Percentiles rank a stretch among this genome's conserved stretches.
Evolutionary conservation across 2,329 filamentous ascomycete species (phyloP).

Genomic region (Geosmithia putterillii): DNA sequence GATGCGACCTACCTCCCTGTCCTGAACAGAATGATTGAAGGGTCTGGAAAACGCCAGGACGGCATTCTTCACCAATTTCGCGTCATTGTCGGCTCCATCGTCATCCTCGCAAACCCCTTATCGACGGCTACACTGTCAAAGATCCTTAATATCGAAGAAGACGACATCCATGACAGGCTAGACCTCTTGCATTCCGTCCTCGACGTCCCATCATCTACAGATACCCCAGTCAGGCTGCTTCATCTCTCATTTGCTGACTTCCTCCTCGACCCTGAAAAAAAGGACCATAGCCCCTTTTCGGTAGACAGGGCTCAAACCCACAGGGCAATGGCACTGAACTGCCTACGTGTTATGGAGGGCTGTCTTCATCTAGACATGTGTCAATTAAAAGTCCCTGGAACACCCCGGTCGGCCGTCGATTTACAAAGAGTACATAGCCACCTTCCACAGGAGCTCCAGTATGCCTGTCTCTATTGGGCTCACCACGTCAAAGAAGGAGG

Average conservation of each 20-base stretch:
- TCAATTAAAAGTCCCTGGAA: neutral
- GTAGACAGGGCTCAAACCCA: constrained; percentile 21
- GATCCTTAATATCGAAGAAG: too few relatives aligned
- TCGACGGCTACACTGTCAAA: too few relatives aligned
- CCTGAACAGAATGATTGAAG: constrained; percentile 3
- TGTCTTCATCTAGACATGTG: neutral
- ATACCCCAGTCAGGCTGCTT: constrained; percentile 2
- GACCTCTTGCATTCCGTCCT: constrained; percentile 7
- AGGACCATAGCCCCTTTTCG: constrained; percentile 15
- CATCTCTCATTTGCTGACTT: constrained; percentile 24
- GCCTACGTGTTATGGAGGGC: neutral
- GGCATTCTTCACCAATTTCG: too few relatives aligned
- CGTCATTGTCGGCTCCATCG: too few relatives aligned
- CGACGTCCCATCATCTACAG: neutral
- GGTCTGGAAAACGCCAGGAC: too few relatives aligned
- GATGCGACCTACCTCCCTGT: constrained; percentile 9
- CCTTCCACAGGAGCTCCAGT: neutral
- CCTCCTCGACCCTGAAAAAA: constrained; percentile 16
- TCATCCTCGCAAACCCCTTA: too few relatives aligned
- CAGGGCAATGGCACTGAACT: constrained; percentile 10
- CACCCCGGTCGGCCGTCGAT: neutral
- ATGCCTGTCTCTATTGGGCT: neutral
- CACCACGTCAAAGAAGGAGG: neutral
- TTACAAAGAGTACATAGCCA: neutral
- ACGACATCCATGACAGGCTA: neutral